Base-by-base conservation (phyloP, 176 grass and related monocot species). In the Raddia distichophylla region DNA sequence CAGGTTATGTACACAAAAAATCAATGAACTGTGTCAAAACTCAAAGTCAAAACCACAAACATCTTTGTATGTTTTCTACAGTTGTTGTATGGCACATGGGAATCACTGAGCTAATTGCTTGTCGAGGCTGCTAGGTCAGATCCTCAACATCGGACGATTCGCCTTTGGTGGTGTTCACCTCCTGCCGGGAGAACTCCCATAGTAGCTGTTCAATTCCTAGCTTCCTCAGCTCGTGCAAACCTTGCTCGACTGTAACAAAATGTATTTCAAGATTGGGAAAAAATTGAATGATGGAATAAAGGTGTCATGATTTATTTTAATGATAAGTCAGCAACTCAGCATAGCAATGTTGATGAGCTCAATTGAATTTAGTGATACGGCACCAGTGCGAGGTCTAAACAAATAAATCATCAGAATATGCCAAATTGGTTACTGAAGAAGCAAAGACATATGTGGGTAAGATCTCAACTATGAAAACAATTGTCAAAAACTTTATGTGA, bases 101-200 rank as follows among this genome's bases (percentile, higher is more conserved):
- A 13, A 22, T 54, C 15, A 2, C 68, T 73, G 17, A 74, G 57
- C 34, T 50, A n/a, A 20, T 47, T 81, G 66, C 68, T 76, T 58
- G 10, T 59, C 50, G 50, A 53, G 27, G 52, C n/a, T 47, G 66
- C 74, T 81, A 90, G 8, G 88, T 82, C 60, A 90, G 83, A 57
- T 82, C 82, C 44, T 86, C 88, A 3, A 47, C 67, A 7, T 90
- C 88, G 1, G 88, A 82, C 0, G 46, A 75, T 40, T 69, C 60
- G 3, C 42, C 66, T 40, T 67, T 59, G 57, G 63, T 51, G 69
- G 32, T 34, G 54, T 89, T 74, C 18, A 79, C 35, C 71, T 89
- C 93, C 34, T 74, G 86, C 43, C 89, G 86, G 43, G 86, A 95
- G 59, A 90, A 77, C 74, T 93, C 96, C 96, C 96, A 95, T 16